Percentiles rank a stretch among this genome's conserved stretches.
Conservation (phyloP, 2,329 filamentous ascomycete species). For the Pyricularia sp. region DNA sequence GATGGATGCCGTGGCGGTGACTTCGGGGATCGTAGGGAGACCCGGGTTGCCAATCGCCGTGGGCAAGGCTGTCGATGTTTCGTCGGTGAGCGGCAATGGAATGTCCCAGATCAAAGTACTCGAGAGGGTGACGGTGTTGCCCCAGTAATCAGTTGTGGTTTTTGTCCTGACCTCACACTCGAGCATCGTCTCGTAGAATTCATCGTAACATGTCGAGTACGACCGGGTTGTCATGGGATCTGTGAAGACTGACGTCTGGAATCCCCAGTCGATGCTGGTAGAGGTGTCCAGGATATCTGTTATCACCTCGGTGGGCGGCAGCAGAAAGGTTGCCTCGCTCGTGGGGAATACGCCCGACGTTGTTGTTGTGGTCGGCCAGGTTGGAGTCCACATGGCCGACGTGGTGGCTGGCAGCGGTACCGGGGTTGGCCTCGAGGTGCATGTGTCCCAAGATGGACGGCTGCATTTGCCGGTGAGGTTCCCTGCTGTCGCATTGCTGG, state of each 20-base stretch:
- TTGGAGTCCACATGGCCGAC: not conserved
- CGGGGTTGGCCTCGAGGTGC: not conserved
- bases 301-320: not conserved
- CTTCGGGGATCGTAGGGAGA: not conserved
- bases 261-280: not conserved
- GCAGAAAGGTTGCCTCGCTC: not conserved
- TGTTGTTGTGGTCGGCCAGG: not conserved
- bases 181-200: not conserved
- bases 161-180: not conserved
- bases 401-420: not conserved
- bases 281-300: not conserved
- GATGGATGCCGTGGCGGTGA: not conserved
- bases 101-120: not conserved
- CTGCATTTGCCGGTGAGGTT: not conserved
- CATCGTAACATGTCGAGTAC: not conserved
- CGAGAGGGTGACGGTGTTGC: not conserved
- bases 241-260: not conserved
- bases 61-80: not conserved
- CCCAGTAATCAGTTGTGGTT: not conserved
- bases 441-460: slow-evolving; percentile 1
- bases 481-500: not conserved
- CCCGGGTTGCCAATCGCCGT: not conserved
- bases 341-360: not conserved
- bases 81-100: not conserved
- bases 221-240: not conserved